phyloP scores from a whole-genome alignment of 1,284 basidiomycete genomes.

The Pyrrhoderma noxium region DNA sequence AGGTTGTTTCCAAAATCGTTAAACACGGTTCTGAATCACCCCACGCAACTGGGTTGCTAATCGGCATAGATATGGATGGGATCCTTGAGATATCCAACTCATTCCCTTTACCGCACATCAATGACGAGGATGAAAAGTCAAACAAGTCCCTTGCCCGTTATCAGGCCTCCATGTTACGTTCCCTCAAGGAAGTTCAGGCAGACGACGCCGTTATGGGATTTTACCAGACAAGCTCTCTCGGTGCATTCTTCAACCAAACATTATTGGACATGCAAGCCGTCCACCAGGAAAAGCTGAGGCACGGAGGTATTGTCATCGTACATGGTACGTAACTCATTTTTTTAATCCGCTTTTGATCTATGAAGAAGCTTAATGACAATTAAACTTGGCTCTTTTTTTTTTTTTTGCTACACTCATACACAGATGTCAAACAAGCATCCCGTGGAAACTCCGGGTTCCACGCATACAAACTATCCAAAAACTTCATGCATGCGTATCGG shows the following conservation, averaged over 20 bases:
- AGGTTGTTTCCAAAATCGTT: constrained; percentile 92
- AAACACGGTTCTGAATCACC: constrained; percentile 73
- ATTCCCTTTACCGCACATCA: constrained; percentile 74
- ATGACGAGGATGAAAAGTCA: constrained; percentile 74
- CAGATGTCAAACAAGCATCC: constrained; percentile 49
- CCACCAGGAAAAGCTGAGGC: constrained; percentile 71
- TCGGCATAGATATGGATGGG: constrained; percentile 90
- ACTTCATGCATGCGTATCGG: constrained; percentile 84
- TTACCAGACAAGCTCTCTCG: constrained; percentile 87
- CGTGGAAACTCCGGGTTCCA: constrained; percentile 87
- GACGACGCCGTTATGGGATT: constrained; percentile 96
- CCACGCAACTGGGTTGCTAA: constrained; percentile 73
- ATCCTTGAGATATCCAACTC: constrained; percentile 89
- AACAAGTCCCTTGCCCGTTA: constrained; percentile 70
- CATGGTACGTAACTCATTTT: constrained; percentile 67
- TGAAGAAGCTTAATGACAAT: too few species aligned
- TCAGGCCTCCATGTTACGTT: constrained; percentile 79
- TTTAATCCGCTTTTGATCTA: neutral
- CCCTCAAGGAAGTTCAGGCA: constrained; percentile 86
- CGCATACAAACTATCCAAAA: constrained; percentile 81
- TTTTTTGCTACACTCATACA: too few species aligned
- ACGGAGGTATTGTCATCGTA: constrained; percentile 84
- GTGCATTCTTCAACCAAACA: constrained; percentile 90
- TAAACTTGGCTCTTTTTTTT: too few species aligned
- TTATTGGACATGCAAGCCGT: constrained; percentile 84